Percentiles rank a stretch among this genome's conserved stretches.
These are phyloP conservation scores for Blastomyces silverae DNA, from an alignment of 2,329 filamentous ascomycete genomes.

Conservation along the genomic window DNA sequence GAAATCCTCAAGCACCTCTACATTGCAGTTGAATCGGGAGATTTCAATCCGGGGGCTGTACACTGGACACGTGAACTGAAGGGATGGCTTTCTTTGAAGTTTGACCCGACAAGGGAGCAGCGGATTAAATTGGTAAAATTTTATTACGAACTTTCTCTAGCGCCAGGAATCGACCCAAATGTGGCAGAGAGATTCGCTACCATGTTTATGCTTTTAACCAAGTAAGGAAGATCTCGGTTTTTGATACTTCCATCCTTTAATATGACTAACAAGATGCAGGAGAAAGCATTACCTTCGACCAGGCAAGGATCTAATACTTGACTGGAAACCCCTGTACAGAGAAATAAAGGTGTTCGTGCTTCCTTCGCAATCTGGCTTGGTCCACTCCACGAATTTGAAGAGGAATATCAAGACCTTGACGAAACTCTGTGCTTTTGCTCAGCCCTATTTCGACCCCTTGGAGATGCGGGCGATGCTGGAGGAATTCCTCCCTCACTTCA, in stretches of 20 bases:
- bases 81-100: slow-evolving; percentile 93
- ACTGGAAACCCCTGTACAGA: slow-evolving; percentile 89
- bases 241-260: not conserved
- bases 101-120: slow-evolving; percentile 82
- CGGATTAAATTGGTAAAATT: slow-evolving; percentile 78
- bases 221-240: slow-evolving; percentile 51
- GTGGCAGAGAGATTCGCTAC: slow-evolving; percentile 86
- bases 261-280: slow-evolving; percentile 45
- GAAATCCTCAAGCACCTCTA: slow-evolving; percentile 93
- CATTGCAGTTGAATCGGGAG: slow-evolving; percentile 81
- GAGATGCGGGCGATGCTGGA: slow-evolving; percentile 76
- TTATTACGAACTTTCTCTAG: slow-evolving; percentile 88
- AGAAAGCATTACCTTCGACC: slow-evolving; percentile 94
- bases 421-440: slow-evolving; percentile 83
- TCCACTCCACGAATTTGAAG: slow-evolving; percentile 57
- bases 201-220: slow-evolving; percentile 95
- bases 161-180: slow-evolving; percentile 75
- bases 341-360: slow-evolving; percentile 87
- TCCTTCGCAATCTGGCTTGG: slow-evolving; percentile 66
- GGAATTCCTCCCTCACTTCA: slow-evolving; percentile 80
- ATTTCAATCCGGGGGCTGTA: slow-evolving; percentile 86
- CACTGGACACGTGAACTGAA: slow-evolving; percentile 97
- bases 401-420: slow-evolving; percentile 66
- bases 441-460: slow-evolving; percentile 84
- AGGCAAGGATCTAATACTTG: slow-evolving; percentile 78